A percentile compares a stretch with the other conserved stretches of the same genome.
phyloP scores from a whole-genome alignment of 2,329 filamentous ascomycete species.

The Colletotrichum sidae region DNA sequence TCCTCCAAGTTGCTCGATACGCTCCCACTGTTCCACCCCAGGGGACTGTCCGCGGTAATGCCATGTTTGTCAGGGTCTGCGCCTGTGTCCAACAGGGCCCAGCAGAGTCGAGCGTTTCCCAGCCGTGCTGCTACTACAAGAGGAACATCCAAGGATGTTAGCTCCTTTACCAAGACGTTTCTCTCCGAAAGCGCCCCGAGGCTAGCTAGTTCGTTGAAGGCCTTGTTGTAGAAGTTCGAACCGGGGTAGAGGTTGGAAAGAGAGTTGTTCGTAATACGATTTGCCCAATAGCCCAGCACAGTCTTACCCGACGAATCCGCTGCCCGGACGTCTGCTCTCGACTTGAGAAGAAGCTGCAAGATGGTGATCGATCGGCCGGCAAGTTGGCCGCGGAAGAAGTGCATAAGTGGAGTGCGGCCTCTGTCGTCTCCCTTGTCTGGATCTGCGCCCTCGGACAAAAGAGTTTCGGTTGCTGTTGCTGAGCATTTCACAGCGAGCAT shows the following conservation, averaged over 20 bases:
- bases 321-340: not conserved
- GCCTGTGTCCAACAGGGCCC: conserved; percentile 10
- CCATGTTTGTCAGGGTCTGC: conserved; percentile 2
- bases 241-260: conserved; percentile 5
- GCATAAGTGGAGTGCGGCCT: conserved; percentile 9
- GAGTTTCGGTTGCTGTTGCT: conserved; percentile 67
- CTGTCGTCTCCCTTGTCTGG: conserved; percentile 58
- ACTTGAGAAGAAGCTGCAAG: not conserved
- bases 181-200: not conserved
- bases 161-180: not conserved
- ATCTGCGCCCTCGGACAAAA: conserved; percentile 93
- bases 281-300: not conserved
- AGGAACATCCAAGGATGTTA: not conserved
- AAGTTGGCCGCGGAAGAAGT: not conserved
- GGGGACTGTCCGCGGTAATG: not conserved
- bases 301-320: not conserved
- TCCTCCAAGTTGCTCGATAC: conserved; percentile 4
- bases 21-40: not conserved
- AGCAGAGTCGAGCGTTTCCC: conserved; percentile 8
- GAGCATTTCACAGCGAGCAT: conserved; percentile 9
- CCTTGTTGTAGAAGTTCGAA: conserved; percentile 12
- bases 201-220: not conserved
- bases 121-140: conserved; percentile 9
- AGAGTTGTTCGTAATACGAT: not conserved
- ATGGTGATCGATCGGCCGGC: not conserved